Evolutionary conservation across 352 stramenopile species (phyloP).

Genomic region (Aphanomyces stellatus): DNA sequence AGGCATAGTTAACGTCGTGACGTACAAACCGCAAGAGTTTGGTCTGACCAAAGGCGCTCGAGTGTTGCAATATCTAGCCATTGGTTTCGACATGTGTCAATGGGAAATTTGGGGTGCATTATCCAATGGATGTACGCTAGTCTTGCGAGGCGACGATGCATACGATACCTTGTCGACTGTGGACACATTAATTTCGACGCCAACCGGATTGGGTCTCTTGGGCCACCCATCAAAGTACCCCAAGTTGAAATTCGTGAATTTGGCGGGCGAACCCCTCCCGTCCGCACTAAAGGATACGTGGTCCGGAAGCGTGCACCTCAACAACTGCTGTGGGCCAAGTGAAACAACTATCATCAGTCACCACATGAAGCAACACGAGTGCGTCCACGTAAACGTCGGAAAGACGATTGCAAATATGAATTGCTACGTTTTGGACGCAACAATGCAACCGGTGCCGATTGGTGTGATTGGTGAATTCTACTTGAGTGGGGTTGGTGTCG

Average conservation of each 20-base stretch:
- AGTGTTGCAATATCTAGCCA: not conserved
- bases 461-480: not conserved
- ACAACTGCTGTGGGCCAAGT: not conserved
- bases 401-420: conserved; percentile 55
- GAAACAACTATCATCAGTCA: not conserved
- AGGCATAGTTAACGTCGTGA: not conserved
- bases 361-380: too few species aligned
- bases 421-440: conserved; percentile 60
- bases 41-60: not conserved
- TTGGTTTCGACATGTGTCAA: not conserved
- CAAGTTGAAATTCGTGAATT: not conserved
- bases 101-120: not conserved
- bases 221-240: not conserved
- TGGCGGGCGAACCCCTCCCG: not conserved
- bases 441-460: not conserved
- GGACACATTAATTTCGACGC: not conserved
- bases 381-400: conserved; percentile 39
- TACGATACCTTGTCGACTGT: not conserved
- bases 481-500: not conserved
- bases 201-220: not conserved
- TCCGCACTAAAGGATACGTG: not conserved
- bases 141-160: not conserved
- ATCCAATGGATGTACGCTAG: not conserved
- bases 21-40: not conserved
- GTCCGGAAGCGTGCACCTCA: not conserved